A percentile compares a stretch with the other conserved stretches of the same genome.
phyloP scores from a whole-genome alignment of 805 yeast genomes.

The Candida insectorum region DNA sequence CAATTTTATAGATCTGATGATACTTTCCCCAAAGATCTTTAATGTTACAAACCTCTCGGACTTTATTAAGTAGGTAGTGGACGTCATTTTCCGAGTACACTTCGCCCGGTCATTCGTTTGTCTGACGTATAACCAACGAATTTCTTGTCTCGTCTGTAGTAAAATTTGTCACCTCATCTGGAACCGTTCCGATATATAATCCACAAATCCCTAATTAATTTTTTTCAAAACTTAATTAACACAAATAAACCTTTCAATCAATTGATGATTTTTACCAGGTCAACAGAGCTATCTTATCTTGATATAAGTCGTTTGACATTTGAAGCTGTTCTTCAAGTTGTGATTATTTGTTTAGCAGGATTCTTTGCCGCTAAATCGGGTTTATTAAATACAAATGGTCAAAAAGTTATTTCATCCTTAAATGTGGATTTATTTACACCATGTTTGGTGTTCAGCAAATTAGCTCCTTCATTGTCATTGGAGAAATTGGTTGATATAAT shows the following conservation, averaged over 20 bases:
- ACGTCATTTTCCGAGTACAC: no score
- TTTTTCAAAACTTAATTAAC: no score
- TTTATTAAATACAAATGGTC: slow-evolving; percentile 66
- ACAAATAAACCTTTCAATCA: not conserved
- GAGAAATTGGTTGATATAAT: slow-evolving; percentile 76
- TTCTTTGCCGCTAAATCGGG: slow-evolving; percentile 78
- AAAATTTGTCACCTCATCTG: no score
- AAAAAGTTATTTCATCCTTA: slow-evolving; percentile 68
- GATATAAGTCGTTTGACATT: slow-evolving; percentile 68
- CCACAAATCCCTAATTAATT: no score
- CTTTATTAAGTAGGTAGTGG: no score
- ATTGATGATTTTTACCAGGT: slow-evolving; percentile 1
- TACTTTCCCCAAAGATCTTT: no score
- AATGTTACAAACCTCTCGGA: no score
- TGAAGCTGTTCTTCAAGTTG: slow-evolving; percentile 89
- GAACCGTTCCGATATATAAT: no score
- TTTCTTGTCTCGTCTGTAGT: no score
- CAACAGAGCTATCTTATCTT: slow-evolving; percentile 29
- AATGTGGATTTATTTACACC: slow-evolving; percentile 95
- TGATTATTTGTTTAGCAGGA: slow-evolving; percentile 81
- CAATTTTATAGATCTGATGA: no score
- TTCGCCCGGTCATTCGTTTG: no score
- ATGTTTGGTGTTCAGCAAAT: slow-evolving; percentile 84
- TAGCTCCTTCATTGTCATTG: slow-evolving; percentile 63
- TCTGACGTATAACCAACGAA: no score